Base-by-base conservation (phyloP, 192 early-diverging fungal species). In the Coemansia interrupta region DNA sequence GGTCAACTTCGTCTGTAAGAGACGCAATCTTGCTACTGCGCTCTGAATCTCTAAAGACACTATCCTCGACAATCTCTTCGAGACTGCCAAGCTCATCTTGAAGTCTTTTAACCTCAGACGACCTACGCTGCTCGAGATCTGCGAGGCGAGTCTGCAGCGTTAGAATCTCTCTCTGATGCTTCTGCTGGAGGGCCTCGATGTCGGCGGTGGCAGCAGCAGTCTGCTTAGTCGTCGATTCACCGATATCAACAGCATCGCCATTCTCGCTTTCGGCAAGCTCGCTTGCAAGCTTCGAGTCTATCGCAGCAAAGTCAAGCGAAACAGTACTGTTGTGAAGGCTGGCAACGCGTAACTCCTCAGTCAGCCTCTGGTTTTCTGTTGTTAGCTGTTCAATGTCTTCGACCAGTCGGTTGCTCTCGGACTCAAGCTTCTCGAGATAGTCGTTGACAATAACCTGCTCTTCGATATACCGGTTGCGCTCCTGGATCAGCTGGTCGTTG, bases 301-400 rank as follows among this genome's bases (percentile, higher is more conserved):
- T 20, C 32, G 69, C 19, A 41, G 68, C 54, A 15, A 76, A 64
- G 28, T 76, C 78, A 20, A 82, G 72, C 41, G 82, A 66, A 2
- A 72, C 54, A 9, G 72, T 68, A 60, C 78, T 83, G 44, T 79
- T 79, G 13, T 73, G 76, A 4, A 79, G 56, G 38, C 80, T 81
- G 13, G 64, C 69, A 12, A 60, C 61, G 19, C 72, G 58, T 36
- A 81, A 64, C 22, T 81, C 73, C 43, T 77, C 80, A 20, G 54
- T 41, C 39, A 81, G 45, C 56, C 61, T 68, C 22, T 68, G 63
- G 54, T 81, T 81, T 63, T 89, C 87, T 0, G 76, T 71, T 52
- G 83, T 84, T 38, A 91, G 64, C 57, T 80, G 80, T 59, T 91
- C 89, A 41, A 89, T 82, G 58, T 91, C 89, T n/a, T 88, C 87